Conservation (phyloP, 2,329 filamentous ascomycete genomes). For the Macrophomina pseudophaseolina region DNA sequence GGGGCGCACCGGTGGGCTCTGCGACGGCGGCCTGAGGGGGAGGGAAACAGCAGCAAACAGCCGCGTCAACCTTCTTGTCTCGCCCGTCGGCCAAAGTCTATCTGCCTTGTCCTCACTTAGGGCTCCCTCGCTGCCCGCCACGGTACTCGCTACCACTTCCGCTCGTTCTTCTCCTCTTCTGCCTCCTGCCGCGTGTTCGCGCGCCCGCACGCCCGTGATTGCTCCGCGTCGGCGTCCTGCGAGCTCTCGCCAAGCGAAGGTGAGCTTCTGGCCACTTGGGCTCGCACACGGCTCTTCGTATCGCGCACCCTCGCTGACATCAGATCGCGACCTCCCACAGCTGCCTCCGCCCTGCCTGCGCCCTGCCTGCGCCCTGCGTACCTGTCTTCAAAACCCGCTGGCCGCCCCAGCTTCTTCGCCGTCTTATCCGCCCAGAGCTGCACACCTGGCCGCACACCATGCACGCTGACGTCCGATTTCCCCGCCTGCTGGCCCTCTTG, state of each 20-base stretch:
- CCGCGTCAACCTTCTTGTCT: slow-evolving; percentile 1
- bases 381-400: slow-evolving; percentile 7
- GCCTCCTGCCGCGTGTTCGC: neutral
- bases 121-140: slow-evolving; percentile 4
- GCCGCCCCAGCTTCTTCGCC: neutral
- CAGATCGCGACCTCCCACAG: neutral
- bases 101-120: slow-evolving; percentile 5
- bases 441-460: slow-evolving; percentile 32
- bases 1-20: neutral
- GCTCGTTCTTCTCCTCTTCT: slow-evolving; percentile 22
- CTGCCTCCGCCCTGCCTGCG: neutral
- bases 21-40: neutral
- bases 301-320: slow-evolving; percentile 21
- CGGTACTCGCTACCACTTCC: slow-evolving; percentile 29
- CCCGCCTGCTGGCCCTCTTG: slow-evolving; percentile 54
- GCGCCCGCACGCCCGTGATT: neutral
- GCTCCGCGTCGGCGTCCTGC: neutral
- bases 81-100: slow-evolving; percentile 8
- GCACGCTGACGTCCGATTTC: slow-evolving; percentile 47
- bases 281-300: neutral
- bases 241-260: neutral
- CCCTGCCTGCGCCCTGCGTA: slow-evolving; percentile 2
- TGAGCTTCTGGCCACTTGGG: slow-evolving; percentile 8
- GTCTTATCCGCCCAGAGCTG: slow-evolving; percentile 2
- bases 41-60: neutral